Evolutionary conservation across 768 basidiomycete species (phyloP).

Genomic region (Lactifluus volemus): DNA sequence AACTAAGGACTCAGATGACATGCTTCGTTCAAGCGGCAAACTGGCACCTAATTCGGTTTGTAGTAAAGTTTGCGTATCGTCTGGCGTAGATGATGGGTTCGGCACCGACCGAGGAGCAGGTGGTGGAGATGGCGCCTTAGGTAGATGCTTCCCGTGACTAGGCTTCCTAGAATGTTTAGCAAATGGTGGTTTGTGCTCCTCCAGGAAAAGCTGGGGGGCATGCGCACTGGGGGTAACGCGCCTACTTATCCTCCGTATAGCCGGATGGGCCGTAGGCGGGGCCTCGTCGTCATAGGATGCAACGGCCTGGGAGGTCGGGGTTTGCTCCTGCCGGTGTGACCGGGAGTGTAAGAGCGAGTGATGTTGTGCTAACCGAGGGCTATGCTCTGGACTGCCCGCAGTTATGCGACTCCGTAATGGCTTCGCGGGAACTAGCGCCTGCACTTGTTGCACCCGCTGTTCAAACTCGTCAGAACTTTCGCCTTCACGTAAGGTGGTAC

Average conservation of each 20-base stretch:
- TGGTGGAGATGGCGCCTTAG: neutral
- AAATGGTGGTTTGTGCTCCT: neutral
- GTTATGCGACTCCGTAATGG: neutral
- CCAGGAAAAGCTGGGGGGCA: neutral
- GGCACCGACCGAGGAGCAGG: neutral
- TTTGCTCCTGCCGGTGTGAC: constrained; percentile 1
- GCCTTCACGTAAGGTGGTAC: neutral
- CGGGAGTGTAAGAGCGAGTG: neutral
- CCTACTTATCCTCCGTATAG: constrained; percentile 9
- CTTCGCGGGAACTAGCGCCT: neutral
- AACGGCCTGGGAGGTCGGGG: neutral
- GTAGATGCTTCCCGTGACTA: neutral
- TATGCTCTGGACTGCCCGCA: neutral
- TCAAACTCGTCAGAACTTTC: neutral
- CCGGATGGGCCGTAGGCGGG: constrained; percentile 7
- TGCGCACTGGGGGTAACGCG: neutral
- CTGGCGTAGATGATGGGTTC: neutral
- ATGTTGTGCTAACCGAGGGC: neutral
- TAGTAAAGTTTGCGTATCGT: neutral
- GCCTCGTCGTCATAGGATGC: constrained; percentile 9
- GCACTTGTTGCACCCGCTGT: neutral
- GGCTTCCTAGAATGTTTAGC: neutral
- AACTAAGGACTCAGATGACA: neutral
- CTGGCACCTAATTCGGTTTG: neutral
- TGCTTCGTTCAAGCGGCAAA: neutral